Percentiles rank a stretch among this genome's conserved stretches.
Conservation (phyloP, 371 early-diverging fungal genomes). For the Mortierella sp. region DNA sequence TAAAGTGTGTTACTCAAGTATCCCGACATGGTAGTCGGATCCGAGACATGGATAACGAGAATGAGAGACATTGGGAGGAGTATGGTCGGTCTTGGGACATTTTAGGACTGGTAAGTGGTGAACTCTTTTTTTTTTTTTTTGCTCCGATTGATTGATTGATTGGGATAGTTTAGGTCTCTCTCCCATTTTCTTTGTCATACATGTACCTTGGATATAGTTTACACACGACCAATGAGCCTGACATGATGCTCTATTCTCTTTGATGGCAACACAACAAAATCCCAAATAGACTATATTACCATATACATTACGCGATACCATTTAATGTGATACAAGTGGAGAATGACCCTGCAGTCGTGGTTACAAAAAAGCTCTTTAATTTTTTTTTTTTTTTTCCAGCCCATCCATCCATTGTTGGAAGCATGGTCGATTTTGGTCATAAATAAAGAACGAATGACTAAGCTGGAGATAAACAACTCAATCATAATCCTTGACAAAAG, state of each 20-base stretch:
- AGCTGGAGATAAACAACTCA: background rate
- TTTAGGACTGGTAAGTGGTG: background rate
- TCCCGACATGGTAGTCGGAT: background rate
- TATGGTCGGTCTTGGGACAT: background rate
- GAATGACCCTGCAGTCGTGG: background rate
- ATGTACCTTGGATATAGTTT: background rate
- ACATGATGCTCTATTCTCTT: background rate
- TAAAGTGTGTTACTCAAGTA: background rate
- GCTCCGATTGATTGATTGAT: background rate
- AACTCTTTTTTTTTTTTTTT: background rate
- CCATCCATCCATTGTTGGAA: background rate
- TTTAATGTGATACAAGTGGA: background rate
- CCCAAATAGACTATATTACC: too few relatives aligned
- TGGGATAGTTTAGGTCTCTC: too few relatives aligned
- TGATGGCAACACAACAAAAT: background rate
- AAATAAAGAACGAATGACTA: background rate
- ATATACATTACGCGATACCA: background rate
- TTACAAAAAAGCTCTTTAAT: background rate
- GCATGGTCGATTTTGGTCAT: background rate
- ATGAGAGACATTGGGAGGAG: background rate
- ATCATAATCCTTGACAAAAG: too few relatives aligned
- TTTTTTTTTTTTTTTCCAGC: background rate
- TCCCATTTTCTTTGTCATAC: too few relatives aligned
- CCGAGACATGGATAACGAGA: background rate
- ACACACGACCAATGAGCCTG: background rate